Base-by-base conservation (phyloP, 2,329 filamentous ascomycete species). In the Pyricularia sp. region DNA sequence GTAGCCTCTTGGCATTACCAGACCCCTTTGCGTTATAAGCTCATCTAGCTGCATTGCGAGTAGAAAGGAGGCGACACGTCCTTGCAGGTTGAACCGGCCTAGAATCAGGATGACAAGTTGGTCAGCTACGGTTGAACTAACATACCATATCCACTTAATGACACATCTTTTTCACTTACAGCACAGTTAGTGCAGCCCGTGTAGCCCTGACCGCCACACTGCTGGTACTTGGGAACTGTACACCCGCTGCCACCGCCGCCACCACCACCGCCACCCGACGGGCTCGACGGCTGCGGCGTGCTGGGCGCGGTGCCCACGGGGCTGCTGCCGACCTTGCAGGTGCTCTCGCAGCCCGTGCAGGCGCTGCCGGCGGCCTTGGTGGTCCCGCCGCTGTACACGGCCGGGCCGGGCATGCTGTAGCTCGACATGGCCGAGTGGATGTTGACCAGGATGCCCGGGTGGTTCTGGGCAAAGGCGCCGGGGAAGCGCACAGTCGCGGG, bases 391-490 rank as follows among this genome's bases (percentile, higher is more conserved):
- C 76, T 69, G 68, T 77, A 73, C 30, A 81, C 79, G 2, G 75
- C 73, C 42, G 79, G 80, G 1, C 80, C 80, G 1, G 80, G 80
- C 20, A 79, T 78, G 5, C 75, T 72, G 69, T 82, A 82, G 2
- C 72, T 74, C n/a, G 72, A 73, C 65, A 81, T 72, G 68, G 76
- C 74, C 11, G 76, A 72, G 73, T 82, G 79, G 69, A 82, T 82
- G 73, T 81, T 80, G 71, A 82, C 73, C 31, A 77, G 74, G 70
- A 82, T 79, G 14, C 81, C 80, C 0, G 80, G 78, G 70, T 82
- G 77, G n/a, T 71, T 75, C 7, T 76, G 74, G 68, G 75, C 74
- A 70, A 80, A 79, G 0, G 79, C 80, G 2, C 79, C 77, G 2
- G 81, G 81, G 69, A 82, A 74, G 55, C 67, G 71, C 65, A 78